phyloP scores from a whole-genome alignment of 164 flowering plant genomes.

The Piper longum region DNA sequence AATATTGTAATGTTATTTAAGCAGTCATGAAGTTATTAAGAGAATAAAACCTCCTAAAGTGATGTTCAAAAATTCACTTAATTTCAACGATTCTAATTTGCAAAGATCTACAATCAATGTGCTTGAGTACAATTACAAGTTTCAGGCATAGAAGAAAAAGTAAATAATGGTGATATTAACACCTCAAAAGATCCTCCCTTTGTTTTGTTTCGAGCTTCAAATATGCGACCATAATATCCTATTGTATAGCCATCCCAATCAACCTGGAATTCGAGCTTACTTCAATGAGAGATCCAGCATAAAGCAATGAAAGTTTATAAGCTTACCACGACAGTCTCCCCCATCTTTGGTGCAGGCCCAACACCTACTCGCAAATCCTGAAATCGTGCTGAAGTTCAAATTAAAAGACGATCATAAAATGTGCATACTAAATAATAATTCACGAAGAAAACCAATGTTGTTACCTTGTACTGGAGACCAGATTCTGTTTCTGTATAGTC shows the following conservation, averaged over 20 bases:
- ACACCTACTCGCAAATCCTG: slow-evolving; percentile 78
- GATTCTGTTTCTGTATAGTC: slow-evolving; percentile 70
- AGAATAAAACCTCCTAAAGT: background rate
- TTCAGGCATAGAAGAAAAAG: background rate
- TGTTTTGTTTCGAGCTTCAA: slow-evolving; percentile 98
- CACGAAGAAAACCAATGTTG: slow-evolving; percentile 2
- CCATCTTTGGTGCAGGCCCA: slow-evolving; percentile 76
- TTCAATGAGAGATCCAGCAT: background rate
- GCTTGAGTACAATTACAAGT: background rate
- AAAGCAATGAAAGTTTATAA: background rate
- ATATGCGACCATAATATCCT: slow-evolving; percentile 94
- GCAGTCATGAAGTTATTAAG: background rate
- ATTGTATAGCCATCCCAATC: slow-evolving; percentile 99
- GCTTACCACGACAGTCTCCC: slow-evolving; percentile 90
- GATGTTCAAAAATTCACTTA: background rate
- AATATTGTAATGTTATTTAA: no score
- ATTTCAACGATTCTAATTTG: no score
- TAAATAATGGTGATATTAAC: slow-evolving; percentile 3
- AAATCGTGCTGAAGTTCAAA: slow-evolving; percentile 17
- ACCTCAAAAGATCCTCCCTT: slow-evolving; percentile 98
- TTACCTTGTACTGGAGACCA: slow-evolving; percentile 91
- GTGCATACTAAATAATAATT: background rate
- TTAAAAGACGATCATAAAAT: slow-evolving; percentile 7
- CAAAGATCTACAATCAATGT: no score
- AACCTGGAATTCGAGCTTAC: slow-evolving; percentile 25